A percentile compares a stretch with the other conserved stretches of the same genome.
These are phyloP conservation scores for Xylaria acuta DNA, from an alignment of 495 filamentous ascomycete species.

Conservation along the genomic window DNA sequence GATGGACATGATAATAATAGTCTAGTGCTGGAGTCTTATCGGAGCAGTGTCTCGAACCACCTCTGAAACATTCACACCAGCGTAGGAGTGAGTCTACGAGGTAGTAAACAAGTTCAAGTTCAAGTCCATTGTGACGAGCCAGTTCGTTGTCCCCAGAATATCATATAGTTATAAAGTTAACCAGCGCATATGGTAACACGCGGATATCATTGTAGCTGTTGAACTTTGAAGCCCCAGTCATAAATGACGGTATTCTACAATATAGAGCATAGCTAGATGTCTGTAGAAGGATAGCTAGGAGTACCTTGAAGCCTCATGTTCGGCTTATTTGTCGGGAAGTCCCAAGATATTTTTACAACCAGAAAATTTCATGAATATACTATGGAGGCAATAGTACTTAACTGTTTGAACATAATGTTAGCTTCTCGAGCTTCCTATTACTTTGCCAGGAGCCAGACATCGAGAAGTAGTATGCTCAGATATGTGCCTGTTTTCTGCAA, in stretches of 20 bases:
- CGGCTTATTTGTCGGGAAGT: neutral
- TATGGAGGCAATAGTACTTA: neutral
- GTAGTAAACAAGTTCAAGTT: neutral
- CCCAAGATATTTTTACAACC: neutral
- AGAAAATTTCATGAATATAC: neutral
- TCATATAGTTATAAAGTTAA: neutral
- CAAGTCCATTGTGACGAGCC: neutral
- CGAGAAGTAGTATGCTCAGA: slow-evolving; percentile 21
- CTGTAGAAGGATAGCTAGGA: too few relatives aligned
- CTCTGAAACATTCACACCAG: too few relatives aligned
- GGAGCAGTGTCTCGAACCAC: neutral
- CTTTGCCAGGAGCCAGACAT: neutral
- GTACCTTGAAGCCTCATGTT: neutral
- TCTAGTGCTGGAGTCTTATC: neutral
- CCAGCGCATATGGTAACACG: neutral
- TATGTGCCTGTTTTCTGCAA: slow-evolving; percentile 25
- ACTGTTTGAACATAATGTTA: neutral
- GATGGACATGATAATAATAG: neutral
- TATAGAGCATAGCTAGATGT: neutral
- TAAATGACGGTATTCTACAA: neutral
- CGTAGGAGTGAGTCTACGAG: neutral
- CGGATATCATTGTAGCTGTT: neutral
- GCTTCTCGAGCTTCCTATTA: neutral
- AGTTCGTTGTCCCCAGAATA: too few relatives aligned
- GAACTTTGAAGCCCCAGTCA: neutral